Base-by-base conservation (phyloP, 257 asterid genomes). In the Paulownia fortunei region DNA sequence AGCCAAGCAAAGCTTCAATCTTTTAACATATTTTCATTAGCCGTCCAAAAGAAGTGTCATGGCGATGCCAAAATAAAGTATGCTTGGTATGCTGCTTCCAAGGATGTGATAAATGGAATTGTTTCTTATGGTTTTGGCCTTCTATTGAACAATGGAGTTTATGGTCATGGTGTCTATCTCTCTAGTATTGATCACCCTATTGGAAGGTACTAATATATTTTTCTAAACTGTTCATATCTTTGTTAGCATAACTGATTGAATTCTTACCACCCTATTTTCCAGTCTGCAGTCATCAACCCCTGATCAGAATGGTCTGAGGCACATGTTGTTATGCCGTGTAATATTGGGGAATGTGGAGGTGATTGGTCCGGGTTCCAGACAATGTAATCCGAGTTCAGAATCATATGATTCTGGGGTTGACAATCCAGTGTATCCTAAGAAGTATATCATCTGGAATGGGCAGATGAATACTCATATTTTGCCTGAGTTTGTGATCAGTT, bases 381-480 rank as follows among this genome's bases (percentile, higher is more conserved):
- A 81, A 49, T n/a, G 42, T 54, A 73, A 73, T 62, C 88, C 88
- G 24, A 85, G 86, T 75, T 81, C 84, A 6, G 81, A 70, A 12
- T 83, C 83, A 41, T 88, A 80, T 13, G 87, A 86, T 78, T 79
- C 90, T n/a, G 90, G 87, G 24, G 82, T 83, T 3, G 92, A 88
- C 51, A 64, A 80, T 76, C 51, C 78, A n/a, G n/a, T 9, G 24
- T 72, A 74, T 63, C 92, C 92, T 0, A 73, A 39, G 16, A 86
- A 73, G 74, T 88, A 86, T 19, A 76, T 84, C 8, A 69, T 88
- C 16, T 88, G 92, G 92, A 79, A 44, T 68, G 77, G 83, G 11
- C 54, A 68, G 72, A 72, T 86, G 74, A 88, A 88, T 52, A 74
- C 90, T 10, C 89, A 69, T 72, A 75, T 88, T 27, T 78, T 86